phyloP scores from a whole-genome alignment of 2,329 filamentous ascomycete species.

The Fusarium anthophilum region DNA sequence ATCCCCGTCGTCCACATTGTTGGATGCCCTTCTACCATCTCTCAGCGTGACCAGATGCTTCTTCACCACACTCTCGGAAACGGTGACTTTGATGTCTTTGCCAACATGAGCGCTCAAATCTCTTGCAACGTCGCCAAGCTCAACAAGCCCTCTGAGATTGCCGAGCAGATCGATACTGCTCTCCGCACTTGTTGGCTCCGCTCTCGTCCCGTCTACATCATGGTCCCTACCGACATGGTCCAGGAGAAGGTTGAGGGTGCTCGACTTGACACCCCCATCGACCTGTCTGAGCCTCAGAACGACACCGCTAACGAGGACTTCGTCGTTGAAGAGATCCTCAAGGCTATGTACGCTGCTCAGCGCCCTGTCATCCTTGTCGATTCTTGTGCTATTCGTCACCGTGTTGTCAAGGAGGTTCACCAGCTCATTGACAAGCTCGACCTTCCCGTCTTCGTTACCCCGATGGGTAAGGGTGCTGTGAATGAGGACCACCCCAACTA shows the following conservation, averaged over 20 bases:
- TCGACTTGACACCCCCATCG: constrained; percentile 74
- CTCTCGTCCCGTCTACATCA: constrained; percentile 84
- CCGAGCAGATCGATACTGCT: constrained; percentile 79
- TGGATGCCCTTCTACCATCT: constrained; percentile 59
- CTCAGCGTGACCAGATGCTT: constrained; percentile 59
- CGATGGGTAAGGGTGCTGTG: constrained; percentile 88
- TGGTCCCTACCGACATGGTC: constrained; percentile 83
- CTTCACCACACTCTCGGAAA: constrained; percentile 78
- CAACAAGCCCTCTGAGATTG: constrained; percentile 74
- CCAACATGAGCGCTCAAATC: constrained; percentile 78
- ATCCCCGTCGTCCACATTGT: constrained; percentile 78
- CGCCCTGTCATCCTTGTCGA: constrained; percentile 84
- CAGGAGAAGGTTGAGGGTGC: constrained; percentile 79
- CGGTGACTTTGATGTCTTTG: constrained; percentile 84
- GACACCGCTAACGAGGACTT: constrained; percentile 79
- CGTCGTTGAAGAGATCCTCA: constrained; percentile 81
- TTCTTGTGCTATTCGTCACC: constrained; percentile 81
- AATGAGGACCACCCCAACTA: constrained; percentile 80
- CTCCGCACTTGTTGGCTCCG: constrained; percentile 78
- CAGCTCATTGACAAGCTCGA: constrained; percentile 76
- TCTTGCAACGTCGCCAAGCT: constrained; percentile 78
- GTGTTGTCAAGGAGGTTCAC: constrained; percentile 76
- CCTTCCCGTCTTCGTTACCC: constrained; percentile 85
- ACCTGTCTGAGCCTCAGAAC: constrained; percentile 71
- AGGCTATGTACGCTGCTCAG: constrained; percentile 76